Conservation (phyloP, 2,329 filamentous ascomycete species). For the Claviceps sp. region DNA sequence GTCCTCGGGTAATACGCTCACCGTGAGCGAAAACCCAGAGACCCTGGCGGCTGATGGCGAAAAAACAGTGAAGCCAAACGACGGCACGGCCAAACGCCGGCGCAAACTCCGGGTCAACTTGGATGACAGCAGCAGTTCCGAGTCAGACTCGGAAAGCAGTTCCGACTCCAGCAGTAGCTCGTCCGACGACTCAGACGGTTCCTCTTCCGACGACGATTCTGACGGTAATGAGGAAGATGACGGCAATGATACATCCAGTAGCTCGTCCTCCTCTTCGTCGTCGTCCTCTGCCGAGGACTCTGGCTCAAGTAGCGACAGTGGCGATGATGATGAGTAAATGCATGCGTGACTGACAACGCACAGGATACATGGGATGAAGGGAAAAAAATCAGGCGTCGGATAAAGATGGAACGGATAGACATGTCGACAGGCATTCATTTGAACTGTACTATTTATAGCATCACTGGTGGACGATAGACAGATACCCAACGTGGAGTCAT, state of each 20-base stretch:
- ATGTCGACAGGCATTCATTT: background rate
- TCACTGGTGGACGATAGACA: constrained; percentile 4
- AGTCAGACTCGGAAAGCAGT: constrained; percentile 16
- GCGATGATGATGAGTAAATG: constrained; percentile 3
- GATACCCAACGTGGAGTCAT: constrained; percentile 4
- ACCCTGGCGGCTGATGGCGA: constrained; percentile 17
- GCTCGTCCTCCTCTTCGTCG: constrained; percentile 29
- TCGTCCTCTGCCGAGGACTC: constrained; percentile 22
- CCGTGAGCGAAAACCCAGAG: constrained; percentile 15
- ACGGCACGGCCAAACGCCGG: constrained; percentile 34
- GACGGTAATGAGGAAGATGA: constrained; percentile 5
- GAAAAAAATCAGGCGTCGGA: background rate
- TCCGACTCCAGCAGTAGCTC: constrained; percentile 23
- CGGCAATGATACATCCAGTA: constrained; percentile 24
- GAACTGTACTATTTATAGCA: constrained; percentile 7
- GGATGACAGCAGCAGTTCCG: constrained; percentile 28
- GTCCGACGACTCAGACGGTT: constrained; percentile 20
- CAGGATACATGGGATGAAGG: background rate
- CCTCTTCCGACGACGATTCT: constrained; percentile 13
- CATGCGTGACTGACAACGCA: background rate
- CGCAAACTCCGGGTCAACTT: constrained; percentile 37
- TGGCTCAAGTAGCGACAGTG: constrained; percentile 14
- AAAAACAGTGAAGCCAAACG: constrained; percentile 30
- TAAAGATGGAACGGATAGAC: background rate
- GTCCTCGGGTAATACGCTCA: constrained; percentile 16